These are phyloP conservation scores for Sugiyamaella novakii DNA, from an alignment of 1,139 yeast species.

Conservation along the genomic window DNA sequence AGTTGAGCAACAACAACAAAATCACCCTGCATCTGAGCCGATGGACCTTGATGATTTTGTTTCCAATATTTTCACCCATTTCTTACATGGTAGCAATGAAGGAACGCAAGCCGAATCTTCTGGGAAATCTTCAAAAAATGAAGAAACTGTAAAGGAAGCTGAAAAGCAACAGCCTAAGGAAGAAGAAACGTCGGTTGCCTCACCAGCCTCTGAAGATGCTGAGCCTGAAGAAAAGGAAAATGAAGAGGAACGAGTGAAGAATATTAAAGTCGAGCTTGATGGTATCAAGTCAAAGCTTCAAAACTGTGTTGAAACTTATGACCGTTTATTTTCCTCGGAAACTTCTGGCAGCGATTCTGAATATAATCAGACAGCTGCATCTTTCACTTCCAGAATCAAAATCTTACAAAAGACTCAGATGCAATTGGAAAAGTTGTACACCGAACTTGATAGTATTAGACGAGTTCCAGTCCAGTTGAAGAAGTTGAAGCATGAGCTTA, in stretches of 20 bases:
- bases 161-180: constrained; percentile 1
- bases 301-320: constrained; percentile 29
- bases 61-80: constrained; percentile 15
- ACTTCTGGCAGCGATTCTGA: constrained; percentile 25
- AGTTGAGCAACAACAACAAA: background rate
- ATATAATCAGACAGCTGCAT: constrained; percentile 19
- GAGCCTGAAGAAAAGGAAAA: constrained; percentile 2
- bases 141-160: constrained; percentile 8
- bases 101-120: background rate
- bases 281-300: constrained; percentile 28
- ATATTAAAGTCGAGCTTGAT: constrained; percentile 12
- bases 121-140: background rate
- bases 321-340: constrained; percentile 28
- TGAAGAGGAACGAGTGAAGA: constrained; percentile 11
- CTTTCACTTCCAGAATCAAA: constrained; percentile 32
- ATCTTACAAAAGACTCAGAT: constrained; percentile 33
- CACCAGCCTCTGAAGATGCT: constrained; percentile 1
- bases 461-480: constrained; percentile 23
- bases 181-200: background rate
- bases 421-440: constrained; percentile 31
- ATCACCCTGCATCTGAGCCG: constrained; percentile 6
- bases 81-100: constrained; percentile 8
- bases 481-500: constrained; percentile 32
- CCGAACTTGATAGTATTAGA: constrained; percentile 29
- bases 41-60: constrained; percentile 21